Percentiles rank a stretch among this genome's conserved stretches.
phyloP scores from a whole-genome alignment of 306 rosid species.

The Vicia villosa region DNA sequence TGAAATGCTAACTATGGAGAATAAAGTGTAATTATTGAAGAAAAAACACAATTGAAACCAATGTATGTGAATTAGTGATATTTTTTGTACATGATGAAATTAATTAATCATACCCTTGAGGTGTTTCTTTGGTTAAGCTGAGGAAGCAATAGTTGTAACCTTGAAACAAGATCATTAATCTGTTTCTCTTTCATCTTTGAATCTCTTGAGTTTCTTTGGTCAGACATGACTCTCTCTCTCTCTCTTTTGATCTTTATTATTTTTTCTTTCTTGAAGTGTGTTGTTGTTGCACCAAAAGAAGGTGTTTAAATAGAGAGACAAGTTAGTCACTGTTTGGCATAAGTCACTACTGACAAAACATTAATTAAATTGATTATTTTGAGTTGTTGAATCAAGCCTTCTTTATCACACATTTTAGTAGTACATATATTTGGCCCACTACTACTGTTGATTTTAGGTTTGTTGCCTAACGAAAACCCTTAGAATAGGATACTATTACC shows the following conservation, averaged over 20 bases:
- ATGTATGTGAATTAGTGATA: no score
- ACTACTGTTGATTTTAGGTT: slow-evolving; percentile 17
- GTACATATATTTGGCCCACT: slow-evolving; percentile 49
- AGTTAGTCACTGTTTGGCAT: neutral
- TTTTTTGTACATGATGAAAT: neutral
- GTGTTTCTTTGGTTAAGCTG: slow-evolving; percentile 42
- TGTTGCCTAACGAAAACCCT: slow-evolving; percentile 18
- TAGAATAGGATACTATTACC: neutral
- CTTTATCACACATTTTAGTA: slow-evolving; percentile 34
- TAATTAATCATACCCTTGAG: slow-evolving; percentile 43
- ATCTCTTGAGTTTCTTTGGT: slow-evolving; percentile 43
- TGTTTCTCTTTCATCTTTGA: slow-evolving; percentile 42
- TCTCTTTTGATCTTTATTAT: neutral
- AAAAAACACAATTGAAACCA: no score
- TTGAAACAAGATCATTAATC: slow-evolving; percentile 46
- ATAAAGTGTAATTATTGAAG: no score
- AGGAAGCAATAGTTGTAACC: slow-evolving; percentile 45
- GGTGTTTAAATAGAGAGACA: slow-evolving; percentile 43
- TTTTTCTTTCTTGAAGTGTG: neutral
- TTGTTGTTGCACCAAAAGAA: slow-evolving; percentile 20
- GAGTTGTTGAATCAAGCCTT: slow-evolving; percentile 37
- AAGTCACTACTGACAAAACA: slow-evolving; percentile 22
- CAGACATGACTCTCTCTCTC: slow-evolving; percentile 36
- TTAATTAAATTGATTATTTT: slow-evolving; percentile 25
- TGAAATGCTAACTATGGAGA: no score